Evolutionary conservation across 306 rosid genomes (phyloP), one percentile per base, ranked within the genome.

Genomic region (Rubus idaeus): DNA sequence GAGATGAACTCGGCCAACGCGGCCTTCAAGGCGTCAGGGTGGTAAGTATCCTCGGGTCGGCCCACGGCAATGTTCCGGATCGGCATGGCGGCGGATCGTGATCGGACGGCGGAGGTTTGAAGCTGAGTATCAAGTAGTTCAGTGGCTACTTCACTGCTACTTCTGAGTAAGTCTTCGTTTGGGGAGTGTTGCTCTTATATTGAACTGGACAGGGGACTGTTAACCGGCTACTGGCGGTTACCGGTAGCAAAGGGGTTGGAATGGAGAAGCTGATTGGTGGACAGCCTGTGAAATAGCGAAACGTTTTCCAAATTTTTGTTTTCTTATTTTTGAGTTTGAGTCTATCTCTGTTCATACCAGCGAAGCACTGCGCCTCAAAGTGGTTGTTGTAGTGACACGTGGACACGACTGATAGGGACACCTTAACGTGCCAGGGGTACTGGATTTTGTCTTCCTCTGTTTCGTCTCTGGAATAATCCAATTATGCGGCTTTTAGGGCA

Each of bases 1-100:
- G 98, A 94, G 71, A 94, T 82, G 82, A 94, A 90, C 89, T 94
- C 98, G 5, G 98, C 94, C 70, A 94, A 58, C 2, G 61, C 97
- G 0, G 96, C 91, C 75, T 73, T 90, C 71, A 91, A 73, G 50
- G 97, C 85, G 66, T 89, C 96, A 0, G 96, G 93, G 69, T 87
- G 91, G 61, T 82, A 70, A 0, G 89, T 85, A 55, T 94, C 97
- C 73, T 85, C 81, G 8, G 87, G 86, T 73, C 87, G 78, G 1
- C 98, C 98, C 5, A 94, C 51, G 56, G 96, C 93, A 46, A 91
- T 88, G 80, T 87, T 81, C 21, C 89, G 60, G 79, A 94, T 77
- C 78, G 98, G 97, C 98, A 94, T 94, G 9, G n/a, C 0, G 68
- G 1, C 0, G 68, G 1, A 4, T 5, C 45, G 35, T 37, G 35